Evolutionary conservation across 805 yeast species (phyloP), one percentile per base, ranked within the genome.

Genomic region (Maudiozyma saulgeensis): DNA sequence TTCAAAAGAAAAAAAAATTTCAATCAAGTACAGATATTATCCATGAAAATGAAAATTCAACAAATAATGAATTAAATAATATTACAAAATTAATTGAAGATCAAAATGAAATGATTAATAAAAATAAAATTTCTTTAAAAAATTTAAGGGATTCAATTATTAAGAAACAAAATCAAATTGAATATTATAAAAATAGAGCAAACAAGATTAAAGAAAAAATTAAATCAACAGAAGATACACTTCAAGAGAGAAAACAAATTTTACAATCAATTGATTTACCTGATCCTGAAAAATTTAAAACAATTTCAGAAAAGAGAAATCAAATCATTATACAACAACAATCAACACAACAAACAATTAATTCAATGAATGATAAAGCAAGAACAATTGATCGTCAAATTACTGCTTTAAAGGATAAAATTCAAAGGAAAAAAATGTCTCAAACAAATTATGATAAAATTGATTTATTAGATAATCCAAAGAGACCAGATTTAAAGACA

Each of bases 391-490:
- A 72, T 47, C 62, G 72, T 49, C 76, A 74, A 50, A 62, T 72
- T 19, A 57, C 73, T 34, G 63, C 63, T 15, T 51, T 70, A 11
- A 58, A 68, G 34, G 53, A 54, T 21, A 71, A 73, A 45, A 54
- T 72, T 0, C 66, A 60, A 3, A 58, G 56, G 2, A 54, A 75
- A 23, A 68, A 72, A 49, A 64, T 68, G 6, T 66, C 67, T 21
- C 60, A 74, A 34, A 63, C 63, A 28, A 70, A 78, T 8, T 73
- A 69, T 13, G 90, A 84, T 60, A 75, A 76, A 56, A 59, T 83
- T 2, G 69, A 68, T 15, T 57, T 78, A 3, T 60, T 84, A 23
- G 74, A 75, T 51, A 56, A 55, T 7, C 61, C 50, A 18, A 41
- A 28, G 13, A 28, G 39, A 18, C 52, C 59, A 1, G 62, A 68